Conservation (phyloP, 192 early-diverging fungal genomes). For the Entomortierella beljakovae region DNA sequence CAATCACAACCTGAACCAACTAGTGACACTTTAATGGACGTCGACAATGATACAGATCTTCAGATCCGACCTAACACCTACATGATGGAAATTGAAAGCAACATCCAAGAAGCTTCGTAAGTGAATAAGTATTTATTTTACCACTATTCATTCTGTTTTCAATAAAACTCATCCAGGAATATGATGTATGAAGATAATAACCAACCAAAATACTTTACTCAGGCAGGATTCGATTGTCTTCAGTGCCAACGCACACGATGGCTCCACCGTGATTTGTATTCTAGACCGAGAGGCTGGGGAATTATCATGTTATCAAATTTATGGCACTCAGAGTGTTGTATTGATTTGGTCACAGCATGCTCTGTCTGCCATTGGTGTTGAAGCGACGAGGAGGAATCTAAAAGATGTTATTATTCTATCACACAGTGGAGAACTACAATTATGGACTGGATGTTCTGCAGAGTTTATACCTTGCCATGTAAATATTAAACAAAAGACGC, state of each 20-base stretch:
- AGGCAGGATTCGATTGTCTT: conserved; percentile 33
- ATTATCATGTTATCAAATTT: conserved; percentile 19
- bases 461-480: conserved; percentile 43
- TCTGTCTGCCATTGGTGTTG: conserved; percentile 54
- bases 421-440: conserved; percentile 28
- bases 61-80: conserved; percentile 36
- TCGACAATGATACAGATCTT: conserved; percentile 19
- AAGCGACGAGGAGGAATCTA: conserved; percentile 42
- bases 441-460: conserved; percentile 54
- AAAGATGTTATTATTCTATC: conserved; percentile 57
- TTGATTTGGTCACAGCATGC: conserved; percentile 44
- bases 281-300: conserved; percentile 26
- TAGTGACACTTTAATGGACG: background rate
- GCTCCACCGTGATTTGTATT: conserved; percentile 38
- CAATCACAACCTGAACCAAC: background rate
- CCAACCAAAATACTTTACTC: background rate
- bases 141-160: background rate
- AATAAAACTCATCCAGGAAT: background rate
- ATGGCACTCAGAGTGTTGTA: conserved; percentile 11
- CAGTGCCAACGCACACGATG: conserved; percentile 44
- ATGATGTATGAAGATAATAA: background rate
- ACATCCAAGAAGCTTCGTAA: conserved; percentile 32
- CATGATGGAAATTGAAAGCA: conserved; percentile 26
- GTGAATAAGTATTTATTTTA: background rate
- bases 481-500: background rate